phyloP scores from a whole-genome alignment of 148 eudicot genomes.

The Rhododendron ferrugineum region DNA sequence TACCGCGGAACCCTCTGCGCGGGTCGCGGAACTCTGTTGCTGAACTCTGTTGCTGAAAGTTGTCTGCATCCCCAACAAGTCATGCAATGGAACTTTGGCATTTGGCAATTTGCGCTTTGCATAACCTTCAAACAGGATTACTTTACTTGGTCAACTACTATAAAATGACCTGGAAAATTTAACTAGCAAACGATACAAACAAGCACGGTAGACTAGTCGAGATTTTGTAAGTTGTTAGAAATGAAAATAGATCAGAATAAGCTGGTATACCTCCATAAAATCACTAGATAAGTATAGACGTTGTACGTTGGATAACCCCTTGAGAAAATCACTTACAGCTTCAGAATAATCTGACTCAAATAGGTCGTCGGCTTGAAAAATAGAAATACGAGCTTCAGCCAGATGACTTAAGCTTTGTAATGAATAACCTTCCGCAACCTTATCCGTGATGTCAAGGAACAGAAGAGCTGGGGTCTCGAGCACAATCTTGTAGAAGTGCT shows the following conservation, averaged over 20 bases:
- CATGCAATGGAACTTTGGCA: too few species aligned
- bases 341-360: neutral
- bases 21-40: too few species aligned
- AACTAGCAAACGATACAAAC: neutral
- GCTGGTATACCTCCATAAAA: neutral
- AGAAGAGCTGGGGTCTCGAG: neutral
- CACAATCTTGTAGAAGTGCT: neutral
- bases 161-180: neutral
- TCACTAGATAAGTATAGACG: neutral
- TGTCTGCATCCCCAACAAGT: too few species aligned
- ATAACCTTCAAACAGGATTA: neutral
- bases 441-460: neutral
- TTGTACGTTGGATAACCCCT: neutral
- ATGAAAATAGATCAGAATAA: too few species aligned
- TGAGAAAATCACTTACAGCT: neutral
- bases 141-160: neutral
- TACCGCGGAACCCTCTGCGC: too few species aligned
- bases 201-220: neutral
- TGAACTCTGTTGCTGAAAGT: too few species aligned
- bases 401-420: neutral
- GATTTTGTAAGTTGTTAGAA: too few species aligned
- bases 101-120: neutral
- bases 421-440: neutral
- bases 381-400: slow-evolving; percentile 6
- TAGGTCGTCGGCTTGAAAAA: neutral